Base-by-base conservation (phyloP, 2,329 filamentous ascomycete species). In the Fusarium lyarnte region DNA sequence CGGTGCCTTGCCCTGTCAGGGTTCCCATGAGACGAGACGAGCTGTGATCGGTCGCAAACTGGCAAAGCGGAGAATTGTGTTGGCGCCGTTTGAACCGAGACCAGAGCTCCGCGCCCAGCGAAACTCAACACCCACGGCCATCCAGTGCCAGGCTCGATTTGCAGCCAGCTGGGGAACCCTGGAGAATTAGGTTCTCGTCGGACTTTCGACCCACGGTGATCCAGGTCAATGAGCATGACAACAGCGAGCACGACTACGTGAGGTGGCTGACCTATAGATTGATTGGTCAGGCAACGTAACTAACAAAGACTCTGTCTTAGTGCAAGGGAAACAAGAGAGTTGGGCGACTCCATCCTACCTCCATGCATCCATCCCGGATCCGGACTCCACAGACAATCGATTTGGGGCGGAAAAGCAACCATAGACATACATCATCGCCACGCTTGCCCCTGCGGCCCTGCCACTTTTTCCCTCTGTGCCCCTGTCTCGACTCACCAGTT, bases 301-400 rank as follows among this genome's bases (percentile, higher is more conserved):
- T 76, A 77, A 69, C 54, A 74, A 69, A 73, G 68, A 69, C 74
- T 77, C 73, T 60, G 70, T 68, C 68, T 70, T 73, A 69, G 70
- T 65, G 71, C 69, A 66, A 63, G 55, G 67, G 62, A 70, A 70
- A 60, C 63, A 74, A 70, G 64, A 64, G 60, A 70, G 66, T 62
- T 73, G 61, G 72, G 64, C 74, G 65, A 76, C 71, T 75, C 70
- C 71, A 77, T 76, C 70, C 73, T 73, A 59, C 42, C 57, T 63
- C 66, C 66, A 74, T 77, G 68, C 74, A 75, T 74, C 74, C 76
- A 74, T 74, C 76, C 76, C 79, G 79, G 78, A 81, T 81, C 78
- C 78, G 78, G 79, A 79, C 77, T 77, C 79, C 79, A 79, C 78
- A 73, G 66, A 72, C 73, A 73, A 72, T 76, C 76, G 75, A 77